A percentile compares a stretch with the other conserved stretches of the same genome.
These are phyloP conservation scores for Penicillium sp. DNA, from an alignment of 2,329 filamentous ascomycete genomes.

Conservation along the genomic window DNA sequence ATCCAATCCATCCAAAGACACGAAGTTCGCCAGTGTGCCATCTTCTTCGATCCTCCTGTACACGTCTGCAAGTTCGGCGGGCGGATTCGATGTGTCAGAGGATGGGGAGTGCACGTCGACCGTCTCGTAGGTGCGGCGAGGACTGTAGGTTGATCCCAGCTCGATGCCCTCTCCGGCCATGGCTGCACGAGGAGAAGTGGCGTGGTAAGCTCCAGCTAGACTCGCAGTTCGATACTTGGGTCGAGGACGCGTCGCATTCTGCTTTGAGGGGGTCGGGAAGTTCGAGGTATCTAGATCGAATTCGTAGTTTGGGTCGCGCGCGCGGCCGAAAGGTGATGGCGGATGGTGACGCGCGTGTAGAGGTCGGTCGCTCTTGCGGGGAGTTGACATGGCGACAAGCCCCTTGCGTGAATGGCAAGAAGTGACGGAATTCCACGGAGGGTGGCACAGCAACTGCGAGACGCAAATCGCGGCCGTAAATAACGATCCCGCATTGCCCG, in stretches of 20 bases:
- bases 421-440: conserved; percentile 2
- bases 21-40: conserved; percentile 36
- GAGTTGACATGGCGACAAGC: conserved; percentile 33
- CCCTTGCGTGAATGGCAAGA: conserved; percentile 7
- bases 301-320: conserved; percentile 24
- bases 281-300: conserved; percentile 31
- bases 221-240: conserved; percentile 39
- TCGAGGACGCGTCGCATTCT: conserved; percentile 31
- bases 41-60: conserved; percentile 43
- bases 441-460: too few relatives aligned
- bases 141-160: conserved; percentile 30
- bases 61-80: conserved; percentile 38
- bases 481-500: conserved; percentile 21
- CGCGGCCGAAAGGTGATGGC: conserved; percentile 34
- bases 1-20: conserved; percentile 32
- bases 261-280: conserved; percentile 29
- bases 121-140: conserved; percentile 27
- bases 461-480: too few relatives aligned
- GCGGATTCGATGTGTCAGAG: conserved; percentile 37
- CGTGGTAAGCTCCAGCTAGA: conserved; percentile 41
- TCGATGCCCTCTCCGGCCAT: conserved; percentile 26
- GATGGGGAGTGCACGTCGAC: conserved; percentile 31
- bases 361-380: conserved; percentile 28
- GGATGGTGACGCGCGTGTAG: conserved; percentile 33
- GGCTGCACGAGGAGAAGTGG: conserved; percentile 30